Base-by-base conservation (phyloP, 306 rosid genomes). In the Trifolium pratense region DNA sequence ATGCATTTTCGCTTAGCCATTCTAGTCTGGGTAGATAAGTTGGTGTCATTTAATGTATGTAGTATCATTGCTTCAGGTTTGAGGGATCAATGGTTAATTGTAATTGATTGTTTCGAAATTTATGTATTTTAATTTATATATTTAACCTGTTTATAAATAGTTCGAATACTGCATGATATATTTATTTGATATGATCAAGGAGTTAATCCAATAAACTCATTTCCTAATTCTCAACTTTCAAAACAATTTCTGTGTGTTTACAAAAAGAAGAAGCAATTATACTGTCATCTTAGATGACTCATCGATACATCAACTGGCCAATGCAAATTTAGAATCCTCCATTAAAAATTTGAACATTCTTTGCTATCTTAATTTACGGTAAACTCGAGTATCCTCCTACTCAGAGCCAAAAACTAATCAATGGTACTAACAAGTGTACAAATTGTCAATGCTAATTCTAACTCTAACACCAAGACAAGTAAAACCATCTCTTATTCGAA, bases 1-100 rank as follows among this genome's bases (percentile, higher is more conserved):
- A 25, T 45, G 57, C 36, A 66, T 65, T 71, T 65, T 64, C 40
- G 4, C 21, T 43, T 32, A 7, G 69, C 36, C 32, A 21, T 59
- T 52, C 42, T 40, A 42, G 43, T 53, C 13, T 61, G 6, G 9
- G 17, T 6, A 8, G n/a, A 51, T 67, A 71, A 63, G 59, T 31
- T 51, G 53, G 11, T 20, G 58, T 52, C 18, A n/a, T 70, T 51
- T 39, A 39, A 16, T 70, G 11, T 77, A 12, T 78, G 25, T 21
- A 57, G 51, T 59, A 25, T 58, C 43, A n/a, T 23, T 46, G 70
- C 48, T 74, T 31, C 61, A 57, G 62, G 57, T 73, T 45, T 57
- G 75, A 72, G 74, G 34, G 63, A 66, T 73, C 70, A 23, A 3
- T 72, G 48, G n/a, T 46, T 73, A 9, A 34, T 73, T 52, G 34